Evolutionary conservation across 768 basidiomycete species (phyloP), one percentile per base, ranked within the genome.

Genomic region (Leccinum sublutescens): DNA sequence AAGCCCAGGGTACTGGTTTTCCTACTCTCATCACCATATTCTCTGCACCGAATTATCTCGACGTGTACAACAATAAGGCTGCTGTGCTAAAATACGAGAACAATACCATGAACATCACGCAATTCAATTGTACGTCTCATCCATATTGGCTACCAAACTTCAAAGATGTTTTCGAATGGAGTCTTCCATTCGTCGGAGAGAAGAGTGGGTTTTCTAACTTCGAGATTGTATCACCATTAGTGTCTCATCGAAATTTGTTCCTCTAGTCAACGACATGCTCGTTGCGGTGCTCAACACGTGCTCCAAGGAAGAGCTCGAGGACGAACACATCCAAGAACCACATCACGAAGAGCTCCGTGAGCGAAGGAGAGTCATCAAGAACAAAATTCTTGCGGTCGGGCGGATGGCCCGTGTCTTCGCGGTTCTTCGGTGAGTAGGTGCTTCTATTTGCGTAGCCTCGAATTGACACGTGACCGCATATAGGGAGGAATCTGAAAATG

Each of bases 131-230:
- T 53, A 84, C 78, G 33, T 81, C 88, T n/a, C 92, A 95, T 67
- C 92, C 92, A 4, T 97, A 93, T 74, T 95, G 94, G 93, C 73
- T 98, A 31, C 95, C 95, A 0, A 97, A 97, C 76, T 97, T 97
- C 67, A 95, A 95, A 85, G 93, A 98, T 69, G 95, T 93, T 31
- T 98, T 98, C 71, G 96, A 95, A 11, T 98, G 95, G 96, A 93
- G 90, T 80, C 72, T 98, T 57, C 96, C 96, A 0, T 98, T 98
- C 71, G 95, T 98, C 5, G 95, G 95, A 54, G 87, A 93, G 63
- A 98, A 98, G 78, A 97, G 95, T 95, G 61, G 56, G 91, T 77
- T 3, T 1, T 33, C 25, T 14, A 11, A 19, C 12, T 52, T 50
- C 10, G 27, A 52, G n/a, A 27, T 15, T 21, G 17, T 25, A 2